Base-by-base conservation (phyloP, 139 green algal genomes). In the Chlamydomonas asymmetrica region DNA sequence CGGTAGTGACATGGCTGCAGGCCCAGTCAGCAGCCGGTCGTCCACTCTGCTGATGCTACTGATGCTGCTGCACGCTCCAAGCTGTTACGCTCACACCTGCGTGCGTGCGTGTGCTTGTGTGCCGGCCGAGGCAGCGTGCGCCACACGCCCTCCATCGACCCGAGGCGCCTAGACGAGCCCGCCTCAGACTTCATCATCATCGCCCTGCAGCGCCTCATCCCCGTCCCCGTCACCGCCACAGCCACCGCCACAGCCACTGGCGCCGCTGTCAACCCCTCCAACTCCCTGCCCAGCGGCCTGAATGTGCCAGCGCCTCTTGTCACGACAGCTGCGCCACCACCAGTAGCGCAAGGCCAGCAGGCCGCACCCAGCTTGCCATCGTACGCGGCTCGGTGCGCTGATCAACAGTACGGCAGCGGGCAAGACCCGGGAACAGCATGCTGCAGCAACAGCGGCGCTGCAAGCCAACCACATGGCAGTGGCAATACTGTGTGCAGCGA, bases 141-240 rank as follows among this genome's bases (percentile, higher is more conserved):
- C 5, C 74, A 80, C 43, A 74, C 54, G 3, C 35, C 41, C 4
- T 56, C 64, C 10, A 40, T 56, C 6, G 65, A 54, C 65, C 23
- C 63, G 0, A 38, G 34, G 32, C 5, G 23, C 34, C 74, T 69
- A 40, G 74, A 80, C 54, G 50, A 74, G 54, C 71, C 64, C 54
- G 63, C 29, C 4, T 73, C 60, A 37, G 74, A 80, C 74, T 80
- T 80, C 32, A 5, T 80, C 54, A 23, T 80, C 25, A 37, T 80
- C 3, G 43, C 38, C 27, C 52, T 80, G 40, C 39, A 39, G 25
- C 63, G 63, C 6, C 38, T 69, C 6, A 39, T 5, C 38, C 50
- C 1, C 27, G n/a, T 9, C 27, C 56, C 35, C 18, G 35, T 37
- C 3, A 1, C 61, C 20, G 9, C 59, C 9, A 10, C 59, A 31